These are phyloP conservation scores for Pleurotus pulmonarius DNA, from an alignment of 768 basidiomycete genomes.

Conservation along the genomic window DNA sequence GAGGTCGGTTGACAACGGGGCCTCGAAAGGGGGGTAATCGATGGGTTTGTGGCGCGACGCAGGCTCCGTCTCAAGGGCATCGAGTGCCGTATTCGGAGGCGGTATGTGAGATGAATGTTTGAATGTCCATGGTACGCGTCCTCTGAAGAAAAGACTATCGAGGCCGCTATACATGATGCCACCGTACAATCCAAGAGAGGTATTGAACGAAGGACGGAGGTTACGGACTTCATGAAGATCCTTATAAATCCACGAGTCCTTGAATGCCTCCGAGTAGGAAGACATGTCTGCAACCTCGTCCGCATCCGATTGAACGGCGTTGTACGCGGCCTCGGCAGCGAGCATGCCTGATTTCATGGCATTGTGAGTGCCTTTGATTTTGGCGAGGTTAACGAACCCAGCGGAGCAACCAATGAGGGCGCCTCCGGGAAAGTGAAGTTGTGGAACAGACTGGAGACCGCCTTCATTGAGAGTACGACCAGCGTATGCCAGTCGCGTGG, in stretches of 20 bases:
- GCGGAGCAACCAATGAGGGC: constrained; percentile 94
- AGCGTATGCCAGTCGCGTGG: constrained; percentile 81
- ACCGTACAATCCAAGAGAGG: constrained; percentile 76
- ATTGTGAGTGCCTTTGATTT: constrained; percentile 98
- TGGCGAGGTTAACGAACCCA: constrained; percentile 93
- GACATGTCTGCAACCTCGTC: constrained; percentile 56
- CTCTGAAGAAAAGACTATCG: constrained; percentile 81
- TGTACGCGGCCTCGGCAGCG: constrained; percentile 85
- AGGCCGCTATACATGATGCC: constrained; percentile 88
- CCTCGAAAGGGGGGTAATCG: constrained; percentile 81
- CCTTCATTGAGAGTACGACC: constrained; percentile 91
- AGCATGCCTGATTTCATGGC: constrained; percentile 99
- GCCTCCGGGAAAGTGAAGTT: constrained; percentile 85
- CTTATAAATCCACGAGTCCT: constrained; percentile 77
- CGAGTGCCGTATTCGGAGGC: constrained; percentile 20
- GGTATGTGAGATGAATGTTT: constrained; percentile 16
- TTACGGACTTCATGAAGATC: constrained; percentile 92
- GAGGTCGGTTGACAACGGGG: constrained; percentile 90
- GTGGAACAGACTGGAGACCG: constrained; percentile 87
- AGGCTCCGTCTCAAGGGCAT: constrained; percentile 68
- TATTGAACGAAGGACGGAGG: constrained; percentile 84
- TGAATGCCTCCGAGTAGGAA: constrained; percentile 64
- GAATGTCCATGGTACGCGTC: constrained; percentile 91
- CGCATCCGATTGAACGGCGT: constrained; percentile 41
- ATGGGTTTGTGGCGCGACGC: constrained; percentile 70